Conservation (phyloP, 306 rosid genomes). For the Trifolium pratense region DNA sequence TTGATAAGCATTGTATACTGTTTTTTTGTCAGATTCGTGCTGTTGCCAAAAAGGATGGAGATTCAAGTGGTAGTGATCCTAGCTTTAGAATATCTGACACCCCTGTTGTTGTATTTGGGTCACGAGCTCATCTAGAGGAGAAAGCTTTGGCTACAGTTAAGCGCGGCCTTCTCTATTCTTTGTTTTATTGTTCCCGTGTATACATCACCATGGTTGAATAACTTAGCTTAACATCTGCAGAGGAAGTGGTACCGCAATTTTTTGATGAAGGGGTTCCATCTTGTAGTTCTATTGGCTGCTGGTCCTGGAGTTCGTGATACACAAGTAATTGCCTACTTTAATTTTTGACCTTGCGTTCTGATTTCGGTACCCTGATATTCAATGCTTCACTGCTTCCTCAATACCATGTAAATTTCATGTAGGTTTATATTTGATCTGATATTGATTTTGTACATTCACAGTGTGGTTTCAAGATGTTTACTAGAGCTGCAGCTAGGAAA, state of each 20-base stretch:
- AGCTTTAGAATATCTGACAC: slow-evolving; percentile 74
- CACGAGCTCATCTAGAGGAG: slow-evolving; percentile 96
- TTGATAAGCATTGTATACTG: slow-evolving; percentile 24
- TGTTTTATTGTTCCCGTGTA: slow-evolving; percentile 31
- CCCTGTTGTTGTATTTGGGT: slow-evolving; percentile 87
- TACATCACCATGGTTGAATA: slow-evolving; percentile 37
- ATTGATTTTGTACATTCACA: slow-evolving; percentile 47
- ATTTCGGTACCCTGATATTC: neutral
- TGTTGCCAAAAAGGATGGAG: slow-evolving; percentile 63
- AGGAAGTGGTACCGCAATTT: slow-evolving; percentile 94
- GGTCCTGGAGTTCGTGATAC: slow-evolving; percentile 98
- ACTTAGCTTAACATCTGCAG: slow-evolving; percentile 56
- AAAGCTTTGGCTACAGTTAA: slow-evolving; percentile 89
- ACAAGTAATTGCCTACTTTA: slow-evolving; percentile 58
- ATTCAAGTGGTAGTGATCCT: slow-evolving; percentile 51
- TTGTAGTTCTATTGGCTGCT: slow-evolving; percentile 91
- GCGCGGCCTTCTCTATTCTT: slow-evolving; percentile 44
- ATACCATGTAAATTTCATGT: slow-evolving; percentile 14
- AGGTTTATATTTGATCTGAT: slow-evolving; percentile 33
- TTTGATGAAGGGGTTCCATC: slow-evolving; percentile 98
- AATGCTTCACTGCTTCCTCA: slow-evolving; percentile 18
- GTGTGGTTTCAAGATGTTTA: slow-evolving; percentile 99
- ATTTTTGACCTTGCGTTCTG: slow-evolving; percentile 28
- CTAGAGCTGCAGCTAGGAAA: slow-evolving; percentile 91
- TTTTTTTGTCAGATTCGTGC: slow-evolving; percentile 61